Conservation (phyloP, 139 green algal genomes). For the Closterium sp. region DNA sequence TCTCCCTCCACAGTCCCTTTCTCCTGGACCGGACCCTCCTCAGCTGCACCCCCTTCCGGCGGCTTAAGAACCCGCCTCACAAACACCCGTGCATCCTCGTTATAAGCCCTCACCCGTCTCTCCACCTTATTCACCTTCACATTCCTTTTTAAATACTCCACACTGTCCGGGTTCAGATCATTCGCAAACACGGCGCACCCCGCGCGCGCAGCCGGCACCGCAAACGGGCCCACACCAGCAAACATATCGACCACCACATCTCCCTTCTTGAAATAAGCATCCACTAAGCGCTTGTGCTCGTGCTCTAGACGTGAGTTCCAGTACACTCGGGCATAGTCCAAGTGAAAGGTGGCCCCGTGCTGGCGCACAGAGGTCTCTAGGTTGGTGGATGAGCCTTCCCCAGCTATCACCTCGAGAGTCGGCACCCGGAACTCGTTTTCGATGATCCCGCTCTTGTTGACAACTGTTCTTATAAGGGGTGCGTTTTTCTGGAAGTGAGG, state of each 20-base stretch:
- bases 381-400: conserved; percentile 48
- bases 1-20: not conserved
- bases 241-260: conserved; percentile 70
- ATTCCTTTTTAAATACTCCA: conserved; percentile 76
- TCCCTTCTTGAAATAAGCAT: not conserved
- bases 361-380: conserved; percentile 80
- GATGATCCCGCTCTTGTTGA: conserved; percentile 94
- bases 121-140: conserved; percentile 47
- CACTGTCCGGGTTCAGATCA: conserved; percentile 90
- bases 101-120: conserved; percentile 61
- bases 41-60: not conserved
- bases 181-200: conserved; percentile 92
- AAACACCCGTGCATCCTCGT: conserved; percentile 77
- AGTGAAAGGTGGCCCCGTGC: conserved; percentile 75
- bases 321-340: conserved; percentile 94
- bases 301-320: conserved; percentile 96
- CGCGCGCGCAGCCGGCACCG: conserved; percentile 78
- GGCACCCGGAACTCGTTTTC: conserved; percentile 94
- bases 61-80: conserved; percentile 44
- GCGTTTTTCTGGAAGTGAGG: conserved; percentile 73
- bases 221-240: conserved; percentile 90
- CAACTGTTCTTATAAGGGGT: conserved; percentile 76
- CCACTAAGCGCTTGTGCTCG: conserved; percentile 85
- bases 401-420: conserved; percentile 89
- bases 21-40: not conserved